phyloP scores from a whole-genome alignment of 805 yeast species.

The Nakazawaea molendinolei region DNA sequence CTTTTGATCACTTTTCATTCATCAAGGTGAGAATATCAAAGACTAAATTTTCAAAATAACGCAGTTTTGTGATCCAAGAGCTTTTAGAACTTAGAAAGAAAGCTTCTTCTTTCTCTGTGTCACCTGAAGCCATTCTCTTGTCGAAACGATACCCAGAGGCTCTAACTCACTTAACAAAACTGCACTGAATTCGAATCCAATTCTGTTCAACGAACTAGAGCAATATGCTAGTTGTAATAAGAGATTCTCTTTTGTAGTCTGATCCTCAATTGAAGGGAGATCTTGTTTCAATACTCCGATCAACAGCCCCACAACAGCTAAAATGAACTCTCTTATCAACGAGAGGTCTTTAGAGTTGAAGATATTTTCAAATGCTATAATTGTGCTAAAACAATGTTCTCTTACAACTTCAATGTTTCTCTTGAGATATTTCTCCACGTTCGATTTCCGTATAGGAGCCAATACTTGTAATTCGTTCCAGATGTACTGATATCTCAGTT shows the following conservation, averaged over 20 bases:
- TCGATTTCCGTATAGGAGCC: conserved; percentile 46
- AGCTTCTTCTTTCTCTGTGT: conserved; percentile 36
- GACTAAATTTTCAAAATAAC: no score
- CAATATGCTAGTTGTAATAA: conserved; percentile 82
- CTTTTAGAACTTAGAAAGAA: no score
- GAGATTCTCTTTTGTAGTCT: conserved; percentile 51
- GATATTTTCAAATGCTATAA: conserved; percentile 58
- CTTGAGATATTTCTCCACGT: conserved; percentile 58
- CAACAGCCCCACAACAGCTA: conserved; percentile 25
- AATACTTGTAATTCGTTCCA: conserved; percentile 51
- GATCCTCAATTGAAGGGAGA: conserved; percentile 28
- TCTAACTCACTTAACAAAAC: conserved; percentile 36
- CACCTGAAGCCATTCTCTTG: conserved; percentile 38
- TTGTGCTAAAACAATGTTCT: conserved; percentile 72
- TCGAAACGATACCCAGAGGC: no score
- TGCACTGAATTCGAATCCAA: conserved; percentile 63
- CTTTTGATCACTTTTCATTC: no score
- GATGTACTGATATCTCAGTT: conserved; percentile 65
- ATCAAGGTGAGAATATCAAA: no score
- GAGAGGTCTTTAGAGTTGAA: conserved; percentile 36
- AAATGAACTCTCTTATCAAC: conserved; percentile 29
- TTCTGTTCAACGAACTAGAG: conserved; percentile 74
- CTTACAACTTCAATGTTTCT: conserved; percentile 78
- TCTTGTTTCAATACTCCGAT: conserved; percentile 24
- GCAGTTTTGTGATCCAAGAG: no score